A percentile compares a stretch with the other conserved stretches of the same genome.
Evolutionary conservation across 192 early-diverging fungal species (phyloP).

Genomic region (Backusella liffmaniae): DNA sequence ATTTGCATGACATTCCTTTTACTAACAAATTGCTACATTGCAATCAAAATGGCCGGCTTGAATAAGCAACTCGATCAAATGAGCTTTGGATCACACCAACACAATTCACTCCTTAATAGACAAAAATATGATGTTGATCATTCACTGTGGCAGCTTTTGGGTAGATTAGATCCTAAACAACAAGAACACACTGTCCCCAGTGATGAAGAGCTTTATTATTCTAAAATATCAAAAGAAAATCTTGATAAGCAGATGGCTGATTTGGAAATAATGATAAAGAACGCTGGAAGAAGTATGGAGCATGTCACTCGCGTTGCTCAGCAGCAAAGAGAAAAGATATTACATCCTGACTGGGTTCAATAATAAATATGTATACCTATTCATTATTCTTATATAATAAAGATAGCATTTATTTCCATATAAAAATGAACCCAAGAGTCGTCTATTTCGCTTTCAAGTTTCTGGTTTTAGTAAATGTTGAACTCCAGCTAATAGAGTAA

Average conservation of each 20-base stretch:
- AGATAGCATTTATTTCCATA: background rate
- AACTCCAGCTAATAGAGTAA: too few species aligned
- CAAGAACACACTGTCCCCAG: background rate
- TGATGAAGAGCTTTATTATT: background rate
- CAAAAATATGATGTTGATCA: slow-evolving; percentile 5
- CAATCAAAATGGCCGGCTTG: slow-evolving; percentile 8
- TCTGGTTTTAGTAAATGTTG: too few species aligned
- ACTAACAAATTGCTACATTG: slow-evolving; percentile 16
- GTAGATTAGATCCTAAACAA: slow-evolving; percentile 5
- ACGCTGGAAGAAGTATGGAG: slow-evolving; percentile 20
- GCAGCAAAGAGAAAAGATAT: slow-evolving; percentile 10
- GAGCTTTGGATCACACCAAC: background rate
- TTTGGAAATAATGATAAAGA: slow-evolving; percentile 16
- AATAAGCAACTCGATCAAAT: background rate
- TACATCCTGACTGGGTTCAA: background rate
- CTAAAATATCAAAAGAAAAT: background rate
- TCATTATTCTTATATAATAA: background rate
- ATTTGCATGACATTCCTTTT: slow-evolving; percentile 17
- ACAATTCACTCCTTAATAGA: background rate
- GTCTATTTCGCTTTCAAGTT: too few species aligned
- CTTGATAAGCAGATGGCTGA: slow-evolving; percentile 16
- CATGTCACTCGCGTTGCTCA: slow-evolving; percentile 8
- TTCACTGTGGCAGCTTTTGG: slow-evolving; percentile 5
- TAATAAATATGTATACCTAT: background rate
- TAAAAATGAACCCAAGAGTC: too few species aligned